Evolutionary conservation across 768 basidiomycete species (phyloP).

Genomic region (Collybia nuda): DNA sequence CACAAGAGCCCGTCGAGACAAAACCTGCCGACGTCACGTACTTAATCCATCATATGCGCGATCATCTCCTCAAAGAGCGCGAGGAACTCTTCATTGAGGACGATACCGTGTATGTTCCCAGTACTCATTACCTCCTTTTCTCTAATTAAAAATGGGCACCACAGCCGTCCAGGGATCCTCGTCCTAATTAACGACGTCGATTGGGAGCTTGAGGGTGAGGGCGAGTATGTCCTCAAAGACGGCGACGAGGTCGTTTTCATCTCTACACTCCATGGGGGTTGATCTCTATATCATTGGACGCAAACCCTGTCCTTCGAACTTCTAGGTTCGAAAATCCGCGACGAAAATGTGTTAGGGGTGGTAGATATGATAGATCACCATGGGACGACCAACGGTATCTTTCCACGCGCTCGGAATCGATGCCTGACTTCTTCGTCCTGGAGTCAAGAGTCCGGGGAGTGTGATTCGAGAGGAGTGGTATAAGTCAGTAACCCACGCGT

Average conservation of each 20-base stretch:
- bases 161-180: conserved; percentile 91
- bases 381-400: too few relatives aligned
- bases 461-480: too few relatives aligned
- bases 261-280: conserved; percentile 93
- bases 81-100: conserved; percentile 89
- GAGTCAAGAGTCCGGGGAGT: too few relatives aligned
- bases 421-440: too few relatives aligned
- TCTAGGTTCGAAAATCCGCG: too few relatives aligned
- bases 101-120: conserved; percentile 70
- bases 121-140: not conserved
- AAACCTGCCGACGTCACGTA: conserved; percentile 66
- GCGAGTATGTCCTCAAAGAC: conserved; percentile 74
- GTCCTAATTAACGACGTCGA: conserved; percentile 97
- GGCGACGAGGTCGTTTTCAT: conserved; percentile 95
- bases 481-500: too few relatives aligned
- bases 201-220: conserved; percentile 97
- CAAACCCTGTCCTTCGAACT: too few relatives aligned
- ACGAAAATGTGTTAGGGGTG: too few relatives aligned
- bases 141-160: not conserved
- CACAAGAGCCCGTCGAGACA: conserved; percentile 17
- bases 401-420: too few relatives aligned
- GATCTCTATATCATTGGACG: not conserved
- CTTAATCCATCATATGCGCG: conserved; percentile 76
- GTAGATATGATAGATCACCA: too few relatives aligned
- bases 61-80: conserved; percentile 79